Evolutionary conservation across 108 stramenopile species (phyloP), one percentile per base, ranked within the genome.

Genomic region (Cyclostephanos tholiformis): DNA sequence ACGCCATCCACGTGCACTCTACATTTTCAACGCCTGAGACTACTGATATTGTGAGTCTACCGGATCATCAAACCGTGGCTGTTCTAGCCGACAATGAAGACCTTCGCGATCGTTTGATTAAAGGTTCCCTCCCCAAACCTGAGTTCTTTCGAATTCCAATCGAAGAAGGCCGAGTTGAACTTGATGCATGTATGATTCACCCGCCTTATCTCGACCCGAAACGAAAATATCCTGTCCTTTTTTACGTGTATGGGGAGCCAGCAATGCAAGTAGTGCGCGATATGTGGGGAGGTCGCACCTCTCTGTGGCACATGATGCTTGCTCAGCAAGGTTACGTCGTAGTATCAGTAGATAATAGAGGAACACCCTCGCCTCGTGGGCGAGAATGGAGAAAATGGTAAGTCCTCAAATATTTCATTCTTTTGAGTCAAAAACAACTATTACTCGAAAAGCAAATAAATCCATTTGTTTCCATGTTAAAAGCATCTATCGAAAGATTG

Each of bases 331-430:
- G 65, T 17, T 79, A 79, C 46, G 65, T 79, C 17, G 65, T 79
- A 16, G 48, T 72, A 22, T 79, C 78, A n/a, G 67, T 79, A 17
- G 78, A 79, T 61, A 79, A 79, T 63, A 38, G 78, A 32, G 78
- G 78, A 29, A 73, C 78, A 11, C 78, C 78, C 27, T 79, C 78
- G 0, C 78, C 78, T 56, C 71, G 78, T 6, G 78, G 78, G 16
- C 63, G 78, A 69, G 65, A 62, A 27, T 79, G 78, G 78, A 66
- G 78, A 44, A 79, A 79, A 73, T 79, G 78, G n/a, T n/a, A n/a
- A n/a, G n/a, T n/a, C n/a, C n/a, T n/a, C n/a, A n/a, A n/a, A n/a
- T n/a, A n/a, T n/a, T n/a, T n/a, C n/a, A n/a, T n/a, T n/a, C n/a
- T n/a, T n/a, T n/a, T n/a, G n/a, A n/a, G n/a, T n/a, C n/a, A n/a